Base-by-base conservation (phyloP, 2,329 filamentous ascomycete genomes). In the Teratosphaeriaceae sp. region DNA sequence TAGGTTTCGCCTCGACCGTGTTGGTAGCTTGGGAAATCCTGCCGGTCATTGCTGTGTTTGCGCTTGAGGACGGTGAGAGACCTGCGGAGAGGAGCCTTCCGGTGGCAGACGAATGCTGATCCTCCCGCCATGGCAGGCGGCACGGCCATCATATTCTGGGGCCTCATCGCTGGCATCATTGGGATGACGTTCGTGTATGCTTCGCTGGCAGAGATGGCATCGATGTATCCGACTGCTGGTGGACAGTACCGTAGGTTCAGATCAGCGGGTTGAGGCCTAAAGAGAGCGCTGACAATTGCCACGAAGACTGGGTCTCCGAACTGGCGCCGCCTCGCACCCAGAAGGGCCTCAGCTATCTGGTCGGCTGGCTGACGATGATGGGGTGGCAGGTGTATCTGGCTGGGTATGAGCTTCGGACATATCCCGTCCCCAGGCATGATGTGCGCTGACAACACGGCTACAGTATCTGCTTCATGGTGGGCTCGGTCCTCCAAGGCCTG, bases 381-480 rank as follows among this genome's bases (percentile, higher is more conserved):
- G 56, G 55, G n/a, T 72, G 69, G 69, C 66, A 71, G 46, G 65
- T 63, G 37, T 66, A 65, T 15, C 61, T 69, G 16, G 66, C 67
- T 4, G 58, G 62, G 22, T 50, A 50, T 22, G 29, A 6, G 6
- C 23, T 15, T 4, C 22, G 47, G 16, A 15, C 9, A 44, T 53
- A 67, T 67, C 69, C 72, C 42, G 67, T 62, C 3, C 71, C 69
- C 3, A 54, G 72, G n/a, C 40, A 49, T 73, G 3, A 55, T 51
- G 13, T 52, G 55, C 22, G 57, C 47, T 4, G 43, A 57, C 13
- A 43, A 49, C 36, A n/a, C 37, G n/a, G n/a, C 3, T 53, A 50
- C 16, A 46, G 50, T 13, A 44, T 57, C 35, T 21, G 54, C 15
- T 58, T 61, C 55, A 61, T 60, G 47, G 58, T 51, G 3, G 46